Conservation (phyloP, 75 land plant species). For the Larix kaempferi region DNA sequence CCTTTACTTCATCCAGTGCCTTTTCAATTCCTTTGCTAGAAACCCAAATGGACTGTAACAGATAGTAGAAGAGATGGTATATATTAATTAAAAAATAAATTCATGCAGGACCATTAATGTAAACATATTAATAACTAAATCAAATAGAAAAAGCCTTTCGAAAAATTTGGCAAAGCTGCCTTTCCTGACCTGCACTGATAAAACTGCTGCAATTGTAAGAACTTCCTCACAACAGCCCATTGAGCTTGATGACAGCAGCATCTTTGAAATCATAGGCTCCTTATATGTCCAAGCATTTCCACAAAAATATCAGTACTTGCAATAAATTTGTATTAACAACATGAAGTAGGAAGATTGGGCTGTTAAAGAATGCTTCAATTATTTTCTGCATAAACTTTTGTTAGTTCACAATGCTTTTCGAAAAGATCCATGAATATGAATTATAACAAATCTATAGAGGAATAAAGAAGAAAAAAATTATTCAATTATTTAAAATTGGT, state of each 20-base stretch:
- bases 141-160: neutral
- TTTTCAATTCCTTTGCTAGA: constrained; percentile 71
- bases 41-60: constrained; percentile 83
- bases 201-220: constrained; percentile 77
- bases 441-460: neutral
- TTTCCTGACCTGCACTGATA: constrained; percentile 57
- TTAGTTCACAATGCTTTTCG: neutral
- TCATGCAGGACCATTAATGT: neutral
- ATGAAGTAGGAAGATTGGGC: neutral
- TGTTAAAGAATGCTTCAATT: neutral
- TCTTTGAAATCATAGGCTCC: constrained; percentile 94
- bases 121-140: neutral
- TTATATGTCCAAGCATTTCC: constrained; percentile 12
- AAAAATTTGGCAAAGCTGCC: neutral
- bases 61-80: neutral
- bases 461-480: no score
- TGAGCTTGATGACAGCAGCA: constrained; percentile 57
- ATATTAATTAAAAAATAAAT: neutral
- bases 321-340: neutral
- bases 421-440: neutral
- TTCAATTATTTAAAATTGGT: no score
- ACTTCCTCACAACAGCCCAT: constrained; percentile 81
- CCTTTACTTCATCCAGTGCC: constrained; percentile 87
- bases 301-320: neutral
- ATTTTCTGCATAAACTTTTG: neutral